Conservation (phyloP, 495 filamentous ascomycete species). For the Talaromyces ruber region DNA sequence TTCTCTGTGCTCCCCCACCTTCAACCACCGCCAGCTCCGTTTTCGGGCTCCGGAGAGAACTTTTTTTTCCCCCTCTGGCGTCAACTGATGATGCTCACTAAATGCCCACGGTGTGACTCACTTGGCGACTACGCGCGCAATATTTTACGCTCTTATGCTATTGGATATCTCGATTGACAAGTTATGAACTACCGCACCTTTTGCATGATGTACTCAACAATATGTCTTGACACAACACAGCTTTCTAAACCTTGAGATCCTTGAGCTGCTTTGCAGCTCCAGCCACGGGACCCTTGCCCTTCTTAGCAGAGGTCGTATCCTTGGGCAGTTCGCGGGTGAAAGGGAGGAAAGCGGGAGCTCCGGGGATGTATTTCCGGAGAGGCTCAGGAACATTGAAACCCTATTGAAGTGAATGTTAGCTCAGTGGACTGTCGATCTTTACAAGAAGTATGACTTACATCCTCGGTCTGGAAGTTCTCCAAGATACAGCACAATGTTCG, state of each 20-base stretch:
- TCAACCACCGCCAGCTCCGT: constrained; percentile 4
- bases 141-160: neutral
- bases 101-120: neutral
- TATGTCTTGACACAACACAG: neutral
- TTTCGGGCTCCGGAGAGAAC: constrained; percentile 6
- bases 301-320: constrained; percentile 55
- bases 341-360: constrained; percentile 76
- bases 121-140: no score
- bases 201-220: neutral
- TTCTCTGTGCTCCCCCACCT: neutral
- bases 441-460: constrained; percentile 39
- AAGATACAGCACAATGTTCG: constrained; percentile 89
- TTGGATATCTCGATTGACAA: neutral
- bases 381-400: constrained; percentile 81
- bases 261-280: constrained; percentile 33
- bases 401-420: constrained; percentile 24
- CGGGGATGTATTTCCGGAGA: constrained; percentile 87
- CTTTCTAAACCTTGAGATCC: constrained; percentile 25
- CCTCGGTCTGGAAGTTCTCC: constrained; percentile 91
- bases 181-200: neutral
- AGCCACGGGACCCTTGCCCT: constrained; percentile 32
- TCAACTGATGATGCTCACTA: neutral
- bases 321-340: constrained; percentile 80
- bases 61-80: neutral
- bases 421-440: neutral